phyloP scores from a whole-genome alignment of 148 eudicot species.

The Hydrangea macrophylla region DNA sequence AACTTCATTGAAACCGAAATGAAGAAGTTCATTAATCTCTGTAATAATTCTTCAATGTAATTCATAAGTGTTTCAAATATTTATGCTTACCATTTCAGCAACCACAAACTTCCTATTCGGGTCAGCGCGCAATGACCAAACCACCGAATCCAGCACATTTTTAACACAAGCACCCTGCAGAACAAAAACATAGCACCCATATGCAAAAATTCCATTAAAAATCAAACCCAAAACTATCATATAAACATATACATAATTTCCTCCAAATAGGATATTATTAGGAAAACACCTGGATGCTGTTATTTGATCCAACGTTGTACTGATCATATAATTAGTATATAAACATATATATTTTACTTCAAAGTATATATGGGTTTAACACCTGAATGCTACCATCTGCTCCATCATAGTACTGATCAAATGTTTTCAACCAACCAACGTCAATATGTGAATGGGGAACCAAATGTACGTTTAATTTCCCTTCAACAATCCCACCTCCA shows the following conservation, averaged over 20 bases:
- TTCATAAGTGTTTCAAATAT: not conserved
- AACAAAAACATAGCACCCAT: conserved; percentile 6
- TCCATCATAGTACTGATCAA: conserved; percentile 96
- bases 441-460: conserved; percentile 96
- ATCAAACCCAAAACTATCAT: not conserved
- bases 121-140: conserved; percentile 55
- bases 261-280: too few species aligned
- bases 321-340: too few species aligned
- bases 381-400: conserved; percentile 82
- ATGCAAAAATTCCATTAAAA: conserved; percentile 5
- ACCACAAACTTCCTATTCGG: conserved; percentile 79
- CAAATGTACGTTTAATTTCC: conserved; percentile 89
- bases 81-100: conserved; percentile 70
- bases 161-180: conserved; percentile 85
- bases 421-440: conserved; percentile 95
- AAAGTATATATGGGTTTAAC: too few species aligned
- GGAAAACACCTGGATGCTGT: too few species aligned
- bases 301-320: too few species aligned
- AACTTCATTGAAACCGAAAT: not conserved
- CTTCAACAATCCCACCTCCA: conserved; percentile 48
- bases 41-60: not conserved
- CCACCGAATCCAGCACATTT: conserved; percentile 76
- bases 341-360: not conserved
- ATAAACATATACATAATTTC: not conserved
- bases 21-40: not conserved